A percentile compares a stretch with the other conserved stretches of the same genome.
phyloP scores from a whole-genome alignment of 352 stramenopile species.

The Pythium dissotocum region DNA sequence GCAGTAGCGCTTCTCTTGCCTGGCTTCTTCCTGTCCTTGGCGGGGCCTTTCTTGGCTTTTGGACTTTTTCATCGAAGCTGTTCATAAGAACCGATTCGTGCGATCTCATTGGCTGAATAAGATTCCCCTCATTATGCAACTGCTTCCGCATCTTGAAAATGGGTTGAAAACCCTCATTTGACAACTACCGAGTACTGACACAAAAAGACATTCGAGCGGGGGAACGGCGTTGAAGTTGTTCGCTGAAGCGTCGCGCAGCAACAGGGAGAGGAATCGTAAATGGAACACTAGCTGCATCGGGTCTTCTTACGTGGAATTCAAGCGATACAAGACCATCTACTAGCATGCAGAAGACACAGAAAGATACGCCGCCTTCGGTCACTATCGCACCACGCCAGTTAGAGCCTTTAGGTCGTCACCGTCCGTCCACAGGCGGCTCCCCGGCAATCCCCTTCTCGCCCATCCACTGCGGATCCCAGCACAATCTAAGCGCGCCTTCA shows the following conservation, averaged over 20 bases:
- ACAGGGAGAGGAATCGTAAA: neutral
- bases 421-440: neutral
- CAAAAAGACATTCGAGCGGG: neutral
- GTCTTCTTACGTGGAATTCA: neutral
- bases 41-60: neutral
- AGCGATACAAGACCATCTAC: neutral
- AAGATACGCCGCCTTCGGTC: neutral
- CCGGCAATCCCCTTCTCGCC: constrained; percentile 6
- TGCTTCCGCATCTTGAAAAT: neutral
- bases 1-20: neutral
- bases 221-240: constrained; percentile 1
- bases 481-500: neutral
- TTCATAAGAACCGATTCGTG: constrained; percentile 25
- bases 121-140: constrained; percentile 8
- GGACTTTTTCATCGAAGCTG: constrained; percentile 5
- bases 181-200: constrained; percentile 9
- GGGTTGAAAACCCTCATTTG: neutral
- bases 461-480: constrained; percentile 7
- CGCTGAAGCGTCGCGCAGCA: neutral
- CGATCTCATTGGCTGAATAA: constrained; percentile 24
- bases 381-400: constrained; percentile 25
- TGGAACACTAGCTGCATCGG: neutral
- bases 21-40: neutral
- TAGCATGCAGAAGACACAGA: neutral
- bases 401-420: constrained; percentile 22